These are phyloP conservation scores for Bacterosira constricta DNA, from an alignment of 108 stramenopile genomes.

Conservation along the genomic window DNA sequence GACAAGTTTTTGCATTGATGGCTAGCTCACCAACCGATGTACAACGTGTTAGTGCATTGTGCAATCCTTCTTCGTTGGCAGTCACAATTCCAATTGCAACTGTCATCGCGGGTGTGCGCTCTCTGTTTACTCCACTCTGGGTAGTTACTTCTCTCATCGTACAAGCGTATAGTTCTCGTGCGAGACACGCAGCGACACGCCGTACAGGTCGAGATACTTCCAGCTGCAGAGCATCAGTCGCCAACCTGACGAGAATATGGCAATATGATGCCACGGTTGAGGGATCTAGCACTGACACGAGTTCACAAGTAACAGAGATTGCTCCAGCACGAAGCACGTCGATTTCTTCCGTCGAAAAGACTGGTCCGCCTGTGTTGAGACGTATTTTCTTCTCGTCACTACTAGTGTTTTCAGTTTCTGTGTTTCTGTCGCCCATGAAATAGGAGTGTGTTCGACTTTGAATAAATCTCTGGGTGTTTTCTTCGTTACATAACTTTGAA, in stretches of 20 bases:
- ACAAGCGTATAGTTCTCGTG: conserved; percentile 62
- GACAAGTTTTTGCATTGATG: conserved; percentile 16
- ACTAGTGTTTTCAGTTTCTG: conserved; percentile 24
- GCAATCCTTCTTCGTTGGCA: conserved; percentile 53
- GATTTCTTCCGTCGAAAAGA: conserved; percentile 71
- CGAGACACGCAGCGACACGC: conserved; percentile 69
- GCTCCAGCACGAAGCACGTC: conserved; percentile 69
- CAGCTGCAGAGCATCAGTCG: conserved; percentile 48
- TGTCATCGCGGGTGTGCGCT: conserved; percentile 40
- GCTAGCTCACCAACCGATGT: conserved; percentile 17
- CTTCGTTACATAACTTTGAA: not conserved
- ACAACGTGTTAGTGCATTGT: conserved; percentile 29
- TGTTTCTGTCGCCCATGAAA: conserved; percentile 40
- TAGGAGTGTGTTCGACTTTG: conserved; percentile 65
- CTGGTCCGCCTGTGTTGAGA: conserved; percentile 75
- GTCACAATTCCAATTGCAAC: conserved; percentile 54
- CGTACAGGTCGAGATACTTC: conserved; percentile 64
- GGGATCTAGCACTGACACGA: conserved; percentile 48
- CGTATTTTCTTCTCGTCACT: conserved; percentile 57
- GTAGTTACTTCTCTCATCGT: conserved; percentile 51
- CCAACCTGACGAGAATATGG: conserved; percentile 41
- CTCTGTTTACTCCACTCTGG: not conserved
- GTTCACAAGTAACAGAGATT: conserved; percentile 63
- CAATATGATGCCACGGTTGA: conserved; percentile 51
- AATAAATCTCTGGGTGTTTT: conserved; percentile 22